Evolutionary conservation across 345 rosid species (phyloP).

Genomic region (Melaleuca alternifolia): DNA sequence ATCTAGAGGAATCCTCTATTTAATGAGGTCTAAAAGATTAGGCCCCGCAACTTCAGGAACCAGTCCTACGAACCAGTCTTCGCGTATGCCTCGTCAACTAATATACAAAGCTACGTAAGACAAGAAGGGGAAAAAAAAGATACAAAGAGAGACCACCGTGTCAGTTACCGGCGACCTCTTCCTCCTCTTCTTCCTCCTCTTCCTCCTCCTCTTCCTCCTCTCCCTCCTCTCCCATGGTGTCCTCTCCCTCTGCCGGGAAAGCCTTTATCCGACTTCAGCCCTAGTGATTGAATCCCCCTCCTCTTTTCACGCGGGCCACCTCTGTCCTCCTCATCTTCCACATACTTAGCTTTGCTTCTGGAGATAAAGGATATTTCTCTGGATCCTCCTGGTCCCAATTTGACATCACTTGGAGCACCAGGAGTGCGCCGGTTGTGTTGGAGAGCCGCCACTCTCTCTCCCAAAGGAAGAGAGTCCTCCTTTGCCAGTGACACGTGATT

Average conservation of each 20-base stretch:
- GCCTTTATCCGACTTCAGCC: constrained; percentile 38
- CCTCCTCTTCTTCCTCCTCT: constrained; percentile 36
- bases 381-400: constrained; percentile 85
- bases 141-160: background rate
- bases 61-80: background rate
- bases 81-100: background rate
- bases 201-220: constrained; percentile 37
- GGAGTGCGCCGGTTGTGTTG: constrained; percentile 20
- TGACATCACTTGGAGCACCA: constrained; percentile 35
- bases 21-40: background rate
- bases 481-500: constrained; percentile 45
- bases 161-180: constrained; percentile 9
- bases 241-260: constrained; percentile 37
- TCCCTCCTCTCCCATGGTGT: constrained; percentile 27
- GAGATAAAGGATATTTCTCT: constrained; percentile 72
- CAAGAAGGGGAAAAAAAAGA: background rate
- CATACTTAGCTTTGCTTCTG: constrained; percentile 47
- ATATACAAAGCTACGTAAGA: background rate
- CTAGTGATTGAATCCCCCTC: constrained; percentile 80
- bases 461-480: constrained; percentile 71
- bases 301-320: constrained; percentile 25
- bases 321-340: constrained; percentile 46
- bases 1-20: background rate
- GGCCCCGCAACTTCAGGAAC: background rate
- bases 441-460: constrained; percentile 68